Evolutionary conservation across 169 alveolate genomes (phyloP), one percentile per base, ranked within the genome.

Genomic region (Eimeria falciformis): DNA sequence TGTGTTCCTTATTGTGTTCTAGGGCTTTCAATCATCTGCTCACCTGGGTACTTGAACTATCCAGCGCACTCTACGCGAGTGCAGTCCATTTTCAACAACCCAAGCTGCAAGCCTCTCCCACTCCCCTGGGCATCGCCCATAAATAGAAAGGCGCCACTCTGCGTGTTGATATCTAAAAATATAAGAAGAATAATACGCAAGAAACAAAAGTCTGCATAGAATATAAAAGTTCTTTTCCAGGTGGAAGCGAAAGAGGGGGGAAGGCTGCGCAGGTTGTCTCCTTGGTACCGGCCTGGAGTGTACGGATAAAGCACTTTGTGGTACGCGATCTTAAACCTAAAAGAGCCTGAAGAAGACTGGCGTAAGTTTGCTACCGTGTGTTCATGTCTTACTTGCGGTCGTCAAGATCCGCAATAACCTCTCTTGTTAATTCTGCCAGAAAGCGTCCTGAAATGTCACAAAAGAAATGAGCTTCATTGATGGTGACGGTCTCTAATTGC

Each of bases 101-200:
- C 99, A 98, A 47, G 95, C 91, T 43, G 98, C 97, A 58, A 98
- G 95, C 75, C 94, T 96, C 47, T 94, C 94, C 99, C 99, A 98
- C 91, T 98, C 99, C 40, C 71, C 96, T 66, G 78, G 56, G 71
- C 94, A 95, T 84, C 96, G 96, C 17, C 99, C 99, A 91, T 97
- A 97, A 17, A 98, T 96, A 23, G 98, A 96, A 53, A 98, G 93
- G 46, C 99, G 94, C 98, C 98, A 97, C 93, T 98, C 99, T 40
- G 97, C 97, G 56, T 94, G 96, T 65, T 97, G 97, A 88, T 96
- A 97, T 53, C 88, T 79, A 14, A 21, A 12, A 55, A 14, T 50
- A 14, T 50, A 50, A 11, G 7, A 14, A 14, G 14, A 50, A 50
- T 14, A 11, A 50, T 7, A 14, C 7, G n/a, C 7, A 50, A 50